These are phyloP conservation scores for Venturia asperata DNA, from an alignment of 2,329 filamentous ascomycete species.

Conservation along the genomic window DNA sequence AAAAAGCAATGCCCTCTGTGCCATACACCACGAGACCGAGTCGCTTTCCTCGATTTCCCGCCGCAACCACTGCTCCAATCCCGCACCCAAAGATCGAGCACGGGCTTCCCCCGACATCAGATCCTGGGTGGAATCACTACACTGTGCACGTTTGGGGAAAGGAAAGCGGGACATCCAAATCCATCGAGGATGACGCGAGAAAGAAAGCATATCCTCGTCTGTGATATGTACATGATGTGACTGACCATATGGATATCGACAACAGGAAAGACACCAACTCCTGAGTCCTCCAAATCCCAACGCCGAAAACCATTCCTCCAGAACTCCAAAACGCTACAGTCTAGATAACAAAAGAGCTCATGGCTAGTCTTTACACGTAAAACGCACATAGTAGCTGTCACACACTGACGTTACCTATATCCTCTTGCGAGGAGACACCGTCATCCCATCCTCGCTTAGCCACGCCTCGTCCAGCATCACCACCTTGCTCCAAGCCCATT, in stretches of 20 bases:
- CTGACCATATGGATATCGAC: not conserved
- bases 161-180: not conserved
- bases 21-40: too few relatives aligned
- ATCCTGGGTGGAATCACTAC: not conserved
- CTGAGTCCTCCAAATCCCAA: not conserved
- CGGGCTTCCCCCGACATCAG: not conserved
- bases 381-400: not conserved
- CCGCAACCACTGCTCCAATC: too few relatives aligned
- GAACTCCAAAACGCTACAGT: not conserved
- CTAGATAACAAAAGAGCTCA: not conserved
- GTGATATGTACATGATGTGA: not conserved
- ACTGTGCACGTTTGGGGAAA: not conserved
- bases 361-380: not conserved
- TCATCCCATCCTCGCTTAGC: slow-evolving; percentile 10
- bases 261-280: not conserved
- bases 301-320: not conserved
- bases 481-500: slow-evolving; percentile 10
- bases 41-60: too few relatives aligned
- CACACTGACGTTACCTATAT: slow-evolving; percentile 18
- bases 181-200: not conserved
- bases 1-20: too few relatives aligned
- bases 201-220: not conserved
- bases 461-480: slow-evolving; percentile 11
- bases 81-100: not conserved
- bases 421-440: slow-evolving; percentile 2